phyloP scores from a whole-genome alignment of 2,329 filamentous ascomycete species.

The Diatrype stigma region DNA sequence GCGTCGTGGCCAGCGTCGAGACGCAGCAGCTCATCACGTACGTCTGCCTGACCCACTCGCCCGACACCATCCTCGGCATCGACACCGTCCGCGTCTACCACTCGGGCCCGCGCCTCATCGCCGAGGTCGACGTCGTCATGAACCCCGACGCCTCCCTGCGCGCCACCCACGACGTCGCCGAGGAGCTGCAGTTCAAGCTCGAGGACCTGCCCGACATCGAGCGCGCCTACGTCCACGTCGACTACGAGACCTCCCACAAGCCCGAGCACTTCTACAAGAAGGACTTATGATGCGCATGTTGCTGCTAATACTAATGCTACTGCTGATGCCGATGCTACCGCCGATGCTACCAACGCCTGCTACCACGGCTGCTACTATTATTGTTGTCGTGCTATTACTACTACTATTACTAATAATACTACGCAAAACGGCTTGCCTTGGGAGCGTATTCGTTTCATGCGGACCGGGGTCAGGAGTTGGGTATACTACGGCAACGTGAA shows the following conservation, averaged over 20 bases:
- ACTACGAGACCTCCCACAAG: slow-evolving; percentile 94
- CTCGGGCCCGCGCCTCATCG: slow-evolving; percentile 80
- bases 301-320: no score
- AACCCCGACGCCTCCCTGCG: slow-evolving; percentile 66
- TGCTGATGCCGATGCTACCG: no score
- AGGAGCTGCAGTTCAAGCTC: slow-evolving; percentile 89
- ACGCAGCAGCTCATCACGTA: slow-evolving; percentile 95
- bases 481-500: no score
- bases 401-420: no score
- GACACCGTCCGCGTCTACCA: slow-evolving; percentile 96
- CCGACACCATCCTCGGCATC: slow-evolving; percentile 68
- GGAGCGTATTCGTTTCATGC: no score
- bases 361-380: no score
- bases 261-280: slow-evolving; percentile 72
- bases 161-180: slow-evolving; percentile 87
- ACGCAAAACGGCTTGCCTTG: no score
- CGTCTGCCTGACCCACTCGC: slow-evolving; percentile 88
- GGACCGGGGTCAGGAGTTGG: no score
- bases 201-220: slow-evolving; percentile 90
- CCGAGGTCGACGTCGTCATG: slow-evolving; percentile 97
- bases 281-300: slow-evolving; percentile 49
- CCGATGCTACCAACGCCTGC: no score
- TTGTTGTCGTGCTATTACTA: no score
- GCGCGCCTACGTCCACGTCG: slow-evolving; percentile 92
- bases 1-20: slow-evolving; percentile 78